Evolutionary conservation across 2,329 filamentous ascomycete species (phyloP), one percentile per base, ranked within the genome.

Genomic region (Paraconiothyrium sp.): DNA sequence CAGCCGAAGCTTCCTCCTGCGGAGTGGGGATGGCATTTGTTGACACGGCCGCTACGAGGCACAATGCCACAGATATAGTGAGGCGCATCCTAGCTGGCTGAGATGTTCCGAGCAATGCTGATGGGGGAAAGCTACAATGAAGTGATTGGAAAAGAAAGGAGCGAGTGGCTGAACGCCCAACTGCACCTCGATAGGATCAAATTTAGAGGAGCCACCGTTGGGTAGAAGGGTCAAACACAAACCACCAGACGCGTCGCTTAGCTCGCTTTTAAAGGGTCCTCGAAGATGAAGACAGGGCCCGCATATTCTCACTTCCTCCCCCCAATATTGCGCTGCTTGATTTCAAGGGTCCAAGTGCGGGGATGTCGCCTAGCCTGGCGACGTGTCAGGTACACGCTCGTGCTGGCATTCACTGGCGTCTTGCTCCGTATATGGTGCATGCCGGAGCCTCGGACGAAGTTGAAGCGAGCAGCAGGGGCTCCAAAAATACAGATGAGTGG

Each of bases 1-100:
- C 63, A 35, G 63, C 34, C 20, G 62, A 50, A 20, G 59, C 41
- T 1, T 62, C 54, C 30, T 69, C 65, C 50, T 71, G 68, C 5
- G 69, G 67, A 13, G 70, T 62, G 32, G 73, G 72, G 48, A 71
- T 27, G 13, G 73, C 73, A 62, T 63, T 20, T 20, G 20, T 62
- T 47, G 68, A 67, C 16, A 75, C 43, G n/a, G 69, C 58, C n/a
- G 66, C 67, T 16, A 70, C 57, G n/a, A 75, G 52, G 54, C 67
- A 64, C 14, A 74, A 57, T 32, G 70, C 64, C n/a, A 70, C 52
- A 35, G 64, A 60, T n/a, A 63, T 64, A 57, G 30, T 70, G 63
- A 75, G 65, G 52, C 69, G 70, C 73, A 75, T 75, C 13, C 64
- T 70, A 58, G 16, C 27, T 39, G 48, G 44, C 56, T 39, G 24